Base-by-base conservation (phyloP, 176 grass and related monocot species). In the Carex scoparia region DNA sequence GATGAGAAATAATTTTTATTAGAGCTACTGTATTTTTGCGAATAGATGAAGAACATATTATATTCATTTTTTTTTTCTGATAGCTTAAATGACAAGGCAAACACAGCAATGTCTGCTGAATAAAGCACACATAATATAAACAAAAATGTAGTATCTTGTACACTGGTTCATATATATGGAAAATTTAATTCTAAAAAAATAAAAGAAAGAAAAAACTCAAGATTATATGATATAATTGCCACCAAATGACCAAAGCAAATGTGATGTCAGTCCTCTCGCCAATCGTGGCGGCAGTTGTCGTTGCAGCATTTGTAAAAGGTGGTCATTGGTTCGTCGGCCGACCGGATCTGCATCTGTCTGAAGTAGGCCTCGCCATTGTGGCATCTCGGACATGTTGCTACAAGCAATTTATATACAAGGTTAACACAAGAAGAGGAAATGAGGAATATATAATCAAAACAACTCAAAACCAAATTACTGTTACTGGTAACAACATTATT, bases 271-370 rank as follows among this genome's bases (percentile, higher is more conserved):
- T 89, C 91, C 14, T 96, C 94, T 3, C 87, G 81, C 94, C 94
- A 96, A 16, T 87, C 46, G 40, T 69, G 55, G 14, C 80, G 42
- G 60, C 94, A 96, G 1, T 63, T 79, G 30, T 90, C 85, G 4
- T 87, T 93, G 76, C 79, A 93, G 84, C 91, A 90, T 85, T 63
- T 85, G 84, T 90, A 94, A 58, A 91, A 89, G 8, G 40, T 87
- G 9, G 85, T 90, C 87, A 80, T 85, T 3, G 94, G 91, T 66
- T 96, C 94, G 84, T 96, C 94, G 68, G 94, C 92, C 58, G 88
- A 91, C 80, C 88, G 73, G 57, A 91, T 87, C 79, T 89, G 91
- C 54, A 86, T 87, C 83, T 90, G 88, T 55, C 16, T 80, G 87
- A 42, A 97, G 85, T 87, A 91, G 42, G 92, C 92, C 69, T 94